Base-by-base conservation (phyloP, 805 yeast species). In the Kuraishia piskuri region DNA sequence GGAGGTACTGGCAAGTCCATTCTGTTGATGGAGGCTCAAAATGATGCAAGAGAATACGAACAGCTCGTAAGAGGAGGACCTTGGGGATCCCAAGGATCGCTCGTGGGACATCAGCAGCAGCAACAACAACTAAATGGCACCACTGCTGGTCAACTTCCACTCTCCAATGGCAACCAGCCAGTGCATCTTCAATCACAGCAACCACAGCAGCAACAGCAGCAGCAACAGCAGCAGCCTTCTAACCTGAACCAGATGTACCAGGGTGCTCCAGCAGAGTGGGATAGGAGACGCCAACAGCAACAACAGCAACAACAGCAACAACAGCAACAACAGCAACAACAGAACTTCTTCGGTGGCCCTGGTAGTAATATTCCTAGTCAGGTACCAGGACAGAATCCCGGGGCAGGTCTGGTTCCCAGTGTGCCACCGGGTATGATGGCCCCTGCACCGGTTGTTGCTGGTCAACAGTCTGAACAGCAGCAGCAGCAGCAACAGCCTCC, bases 41-140 rank as follows among this genome's bases (percentile, higher is more conserved):
- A 71, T 52, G 79, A 78, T 56, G 74, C 71, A 7, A 57, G 70
- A 36, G 82, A 79, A 48, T 75, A 73, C 59, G 79, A 76, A 44
- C 77, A 71, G 58, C 59, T 78, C 52, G 76, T 75, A 5, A 71
- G 80, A 58, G 78, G 50, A 9, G 53, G 53, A 3, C 53, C 53
- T 8, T 57, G 59, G 59, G 57, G 56, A 9, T 48, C 57, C 10
- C 63, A 50, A 5, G 50, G 52, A 20, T 31, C 48, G 26, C 50
- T n/a, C 22, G 31, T 22, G 14, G 48, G 25, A 23, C 54, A 50
- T 8, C 50, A 26, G 36, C 45, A 25, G 23, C 48, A 22, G 14
- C 49, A 22, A 22, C 53, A 44, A 8, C 53, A 50, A 23, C 53
- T 20, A 8, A 22, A 22, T 25, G 31, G 23, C 3, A 9, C 49